Evolutionary conservation across 2,329 filamentous ascomycete species (phyloP), one percentile per base, ranked within the genome.

Genomic region (Blastomyces gilchristii): DNA sequence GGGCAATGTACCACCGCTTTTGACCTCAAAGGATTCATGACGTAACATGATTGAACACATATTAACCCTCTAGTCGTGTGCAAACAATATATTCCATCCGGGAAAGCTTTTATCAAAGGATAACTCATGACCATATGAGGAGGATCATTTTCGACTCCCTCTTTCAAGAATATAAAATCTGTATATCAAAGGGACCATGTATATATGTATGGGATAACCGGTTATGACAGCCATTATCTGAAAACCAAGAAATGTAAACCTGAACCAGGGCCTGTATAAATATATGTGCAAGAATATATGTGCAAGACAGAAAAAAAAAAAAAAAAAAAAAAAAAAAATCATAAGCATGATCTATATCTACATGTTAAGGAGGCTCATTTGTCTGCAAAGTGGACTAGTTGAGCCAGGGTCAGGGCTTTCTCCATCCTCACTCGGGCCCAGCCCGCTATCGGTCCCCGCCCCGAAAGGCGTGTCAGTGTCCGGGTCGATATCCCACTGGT

Each of bases 401-500:
- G 82, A 74, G 0, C 73, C 81, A 59, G 78, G 83, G 70, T 85
- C 88, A 60, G 65, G 65, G 12, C 71, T 69, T 58, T 77, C 74
- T 18, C 85, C 87, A 65, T 90, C 88, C 73, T 91, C 88, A 70
- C 87, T 91, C 45, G 85, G 73, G 14, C 78, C 78, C 43, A 80
- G 71, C 8, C 77, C 78, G 63, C 78, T 79, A 65, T 80, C 78
- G 1, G 77, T 78, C 14, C 76, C 76, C 43, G 65, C 63, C 2
- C 62, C 61, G 52, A 63, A 64, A 39, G 69, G 69, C 8, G 74
- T 68, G 41, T 70, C 71, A 31, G 73, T 71, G 64, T 96, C 93
- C 39, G 94, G 93, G 74, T 97, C 94, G 68, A 99, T 97, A 72
- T 99, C 94, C 86, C 94, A 97, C 65, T 89, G 86, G 6, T 84